These are phyloP conservation scores for Exidia glandulosa DNA, from an alignment of 768 basidiomycete genomes.

Conservation along the genomic window DNA sequence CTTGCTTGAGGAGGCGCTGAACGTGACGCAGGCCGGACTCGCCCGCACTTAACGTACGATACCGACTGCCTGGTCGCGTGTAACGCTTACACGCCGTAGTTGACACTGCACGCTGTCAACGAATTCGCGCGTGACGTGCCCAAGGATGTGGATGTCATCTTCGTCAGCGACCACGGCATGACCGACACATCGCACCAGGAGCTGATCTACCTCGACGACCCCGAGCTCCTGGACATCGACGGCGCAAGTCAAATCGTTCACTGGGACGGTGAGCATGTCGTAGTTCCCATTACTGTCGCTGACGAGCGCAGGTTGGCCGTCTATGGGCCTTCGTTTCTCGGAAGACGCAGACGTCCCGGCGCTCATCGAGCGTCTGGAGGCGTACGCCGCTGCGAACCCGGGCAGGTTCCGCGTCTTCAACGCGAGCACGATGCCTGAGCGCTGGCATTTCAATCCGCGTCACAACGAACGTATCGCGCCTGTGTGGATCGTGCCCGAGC, in stretches of 20 bases:
- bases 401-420: slow-evolving; percentile 75
- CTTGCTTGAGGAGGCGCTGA: slow-evolving; percentile 1
- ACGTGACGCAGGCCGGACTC: not conserved
- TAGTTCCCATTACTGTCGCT: not conserved
- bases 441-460: slow-evolving; percentile 55
- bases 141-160: slow-evolving; percentile 70
- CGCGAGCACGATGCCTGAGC: slow-evolving; percentile 66
- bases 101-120: slow-evolving; percentile 59
- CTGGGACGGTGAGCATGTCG: slow-evolving; percentile 41
- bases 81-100: slow-evolving; percentile 23
- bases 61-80: not conserved
- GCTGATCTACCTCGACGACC: slow-evolving; percentile 67
- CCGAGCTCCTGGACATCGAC: slow-evolving; percentile 46
- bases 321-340: slow-evolving; percentile 73
- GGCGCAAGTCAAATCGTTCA: slow-evolving; percentile 54
- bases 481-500: slow-evolving; percentile 70
- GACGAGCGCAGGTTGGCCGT: slow-evolving; percentile 60
- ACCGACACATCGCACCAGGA: slow-evolving; percentile 74
- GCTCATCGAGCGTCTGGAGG: slow-evolving; percentile 43
- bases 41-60: not conserved
- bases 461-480: slow-evolving; percentile 73
- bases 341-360: slow-evolving; percentile 42
- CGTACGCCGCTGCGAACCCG: slow-evolving; percentile 38
- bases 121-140: slow-evolving; percentile 63
- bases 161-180: slow-evolving; percentile 91